These are phyloP conservation scores for Chlorella sp. DNA, from an alignment of 139 green algal genomes.

Conservation along the genomic window DNA sequence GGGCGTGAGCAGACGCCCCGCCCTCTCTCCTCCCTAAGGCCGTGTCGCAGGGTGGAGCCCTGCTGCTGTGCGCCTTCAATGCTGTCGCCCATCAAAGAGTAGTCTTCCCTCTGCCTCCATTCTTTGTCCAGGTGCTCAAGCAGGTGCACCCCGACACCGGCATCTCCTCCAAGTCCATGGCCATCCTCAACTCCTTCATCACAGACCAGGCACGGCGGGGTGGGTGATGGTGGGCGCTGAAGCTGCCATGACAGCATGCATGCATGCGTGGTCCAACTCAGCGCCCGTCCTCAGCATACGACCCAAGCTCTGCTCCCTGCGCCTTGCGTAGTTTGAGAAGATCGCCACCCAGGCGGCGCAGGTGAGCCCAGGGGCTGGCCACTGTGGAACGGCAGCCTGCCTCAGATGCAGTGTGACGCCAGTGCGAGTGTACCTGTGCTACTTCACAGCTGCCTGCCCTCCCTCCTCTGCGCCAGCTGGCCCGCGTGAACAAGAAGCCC, in stretches of 20 bases:
- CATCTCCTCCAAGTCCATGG: conserved; percentile 84
- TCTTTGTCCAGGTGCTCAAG: background rate
- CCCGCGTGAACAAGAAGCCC: conserved; percentile 88
- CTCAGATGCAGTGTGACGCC: background rate
- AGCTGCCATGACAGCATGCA: background rate
- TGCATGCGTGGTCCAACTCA: too few relatives aligned
- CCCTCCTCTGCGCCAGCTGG: conserved; percentile 39
- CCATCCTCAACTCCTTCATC: conserved; percentile 86
- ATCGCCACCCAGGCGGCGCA: conserved; percentile 75
- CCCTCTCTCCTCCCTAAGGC: too few relatives aligned
- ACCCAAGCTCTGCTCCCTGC: background rate
- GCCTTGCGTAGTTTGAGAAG: conserved; percentile 71
- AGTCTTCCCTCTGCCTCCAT: too few relatives aligned
- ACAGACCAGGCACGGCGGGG: conserved; percentile 8
- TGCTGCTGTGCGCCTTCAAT: too few relatives aligned
- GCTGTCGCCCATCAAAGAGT: too few relatives aligned
- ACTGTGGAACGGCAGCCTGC: background rate
- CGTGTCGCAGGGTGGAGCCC: too few relatives aligned
- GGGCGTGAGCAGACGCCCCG: too few relatives aligned
- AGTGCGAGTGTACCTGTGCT: background rate
- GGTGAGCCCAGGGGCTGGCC: background rate
- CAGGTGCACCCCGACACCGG: conserved; percentile 85
- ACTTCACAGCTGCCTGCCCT: background rate
- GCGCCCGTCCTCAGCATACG: too few relatives aligned
- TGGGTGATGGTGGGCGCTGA: background rate